Base-by-base conservation (phyloP, 1,139 yeast species). In the Maudiozyma humilis region DNA sequence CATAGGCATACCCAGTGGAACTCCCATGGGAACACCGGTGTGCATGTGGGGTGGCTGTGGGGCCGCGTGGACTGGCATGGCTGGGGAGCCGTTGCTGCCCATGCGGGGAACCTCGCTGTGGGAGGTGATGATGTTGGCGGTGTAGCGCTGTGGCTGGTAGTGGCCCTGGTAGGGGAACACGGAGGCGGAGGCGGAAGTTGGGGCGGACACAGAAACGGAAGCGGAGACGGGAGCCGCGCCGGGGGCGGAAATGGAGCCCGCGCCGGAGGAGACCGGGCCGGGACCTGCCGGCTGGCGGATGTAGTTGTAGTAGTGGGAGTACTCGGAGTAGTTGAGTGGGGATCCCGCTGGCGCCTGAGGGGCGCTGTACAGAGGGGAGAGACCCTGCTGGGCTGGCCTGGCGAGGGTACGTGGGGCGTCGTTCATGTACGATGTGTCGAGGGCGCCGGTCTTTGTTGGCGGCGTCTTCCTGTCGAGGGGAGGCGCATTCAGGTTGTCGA, bases 401-500 rank as follows among this genome's bases (percentile, higher is more conserved):
- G 27, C 27, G 27, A 23, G 27, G 10, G 10, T 23, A 6, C 27
- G 6, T 23, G 27, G 27, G 10, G 27, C 27, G 8, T 23, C 27
- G 27, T 23, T 23, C 6, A 23, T 10, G 27, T 23, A 23, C 8
- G 27, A 6, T 10, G 27, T 10, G 27, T 23, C 27, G 8, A 23
- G 6, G 8, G 10, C 27, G 10, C 27, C 27, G 27, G 27, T 13
- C 23, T 13, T 20, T 30, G 27, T 35, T n/a, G 39, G 39, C 12
- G 45, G 20, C 17, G 35, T 32, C n/a, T 32, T 23, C 36, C 38
- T 23, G 27, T 36, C 33, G 5, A 16, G 29, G 20, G 30, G 32
- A 17, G 41, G 34, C 17, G 19, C 35, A 18, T 43, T 44, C 23
- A 48, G 33, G 10, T 44, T 38, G 16, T 48, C 46, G 20, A 48